Base-by-base conservation (phyloP, 306 rosid genomes). In the Prunus padus region DNA sequence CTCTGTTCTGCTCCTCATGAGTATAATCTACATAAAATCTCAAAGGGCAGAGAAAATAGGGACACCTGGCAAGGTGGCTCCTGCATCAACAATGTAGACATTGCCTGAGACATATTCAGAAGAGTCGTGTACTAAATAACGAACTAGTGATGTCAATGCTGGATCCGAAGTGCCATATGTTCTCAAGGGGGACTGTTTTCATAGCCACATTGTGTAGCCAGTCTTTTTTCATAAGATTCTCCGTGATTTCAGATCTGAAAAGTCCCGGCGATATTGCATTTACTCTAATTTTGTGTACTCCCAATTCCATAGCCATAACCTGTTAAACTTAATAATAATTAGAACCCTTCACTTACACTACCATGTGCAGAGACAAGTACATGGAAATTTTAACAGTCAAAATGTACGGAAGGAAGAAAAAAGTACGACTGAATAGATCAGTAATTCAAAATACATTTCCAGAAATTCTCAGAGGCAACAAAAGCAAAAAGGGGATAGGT, bases 221-320 rank as follows among this genome's bases (percentile, higher is more conserved):
- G 70, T 87, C 84, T 73, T 90, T 88, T 55, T 91, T 26, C 87
- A 89, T 73, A 12, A 93, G 89, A 12, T 46, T 79, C 40, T 87
- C 82, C 2, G 93, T 91, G 30, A 93, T 91, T 86, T 91, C 97
- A 11, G 97, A 93, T 81, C 75, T 91, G 81, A 91, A 93, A 30
- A 93, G 84, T 37, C 96, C 96, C 0, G 97, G 97, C 1, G 90
- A 82, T 84, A 89, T 88, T 15, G 92, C 82, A 65, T 93, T 93
- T 80, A 91, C 96, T 85, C 91, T 93, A 55, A 93, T 89, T 54
- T 89, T 89, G 79, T 91, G 50, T 9, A 1, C 77, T 13, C 98
- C 97, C 76, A 93, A 69, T 82, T 93, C 97, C 79, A 91, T 0
- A 46, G 97, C 98, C 98, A 93, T 88, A 16, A 83, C 86, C 98